These are phyloP conservation scores for Xylaria hypoxylon DNA, from an alignment of 2,329 filamentous ascomycete genomes.

Conservation along the genomic window DNA sequence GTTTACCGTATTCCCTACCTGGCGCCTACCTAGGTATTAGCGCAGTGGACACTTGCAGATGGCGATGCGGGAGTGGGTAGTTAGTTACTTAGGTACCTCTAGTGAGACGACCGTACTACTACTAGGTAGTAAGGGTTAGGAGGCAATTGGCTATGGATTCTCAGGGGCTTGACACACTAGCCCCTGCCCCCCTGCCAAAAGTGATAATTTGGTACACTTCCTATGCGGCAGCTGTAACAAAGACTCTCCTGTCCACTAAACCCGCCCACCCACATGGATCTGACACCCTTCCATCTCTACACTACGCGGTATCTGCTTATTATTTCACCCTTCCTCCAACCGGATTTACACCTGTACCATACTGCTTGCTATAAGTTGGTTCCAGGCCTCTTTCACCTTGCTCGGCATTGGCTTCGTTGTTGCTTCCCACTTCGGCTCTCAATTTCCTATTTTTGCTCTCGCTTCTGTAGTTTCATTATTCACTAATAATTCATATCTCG, in stretches of 20 bases:
- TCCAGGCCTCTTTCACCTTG: slow-evolving; percentile 1
- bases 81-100: too few species aligned
- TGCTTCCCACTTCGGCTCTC: slow-evolving; percentile 1
- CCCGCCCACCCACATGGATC: slow-evolving; percentile 18
- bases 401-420: slow-evolving; percentile 18
- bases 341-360: neutral
- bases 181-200: slow-evolving; percentile 21
- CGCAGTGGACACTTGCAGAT: too few species aligned
- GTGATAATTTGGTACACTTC: slow-evolving; percentile 20
- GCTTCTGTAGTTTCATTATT: neutral
- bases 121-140: neutral
- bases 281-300: slow-evolving; percentile 26
- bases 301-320: neutral
- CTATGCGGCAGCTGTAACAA: slow-evolving; percentile 35
- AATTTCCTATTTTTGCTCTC: slow-evolving; percentile 9
- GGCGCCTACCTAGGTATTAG: too few species aligned
- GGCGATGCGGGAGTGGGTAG: too few species aligned
- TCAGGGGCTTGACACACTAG: slow-evolving; percentile 33
- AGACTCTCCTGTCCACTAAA: slow-evolving; percentile 22
- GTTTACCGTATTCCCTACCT: too few species aligned
- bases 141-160: slow-evolving; percentile 29
- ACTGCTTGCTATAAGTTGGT: slow-evolving; percentile 4
- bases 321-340: slow-evolving; percentile 19
- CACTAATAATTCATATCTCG: slow-evolving; percentile 21
- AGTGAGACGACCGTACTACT: too few species aligned